Evolutionary conservation across 2,329 filamentous ascomycete genomes (phyloP).

Genomic region (Pseudopithomyces chartarum): DNA sequence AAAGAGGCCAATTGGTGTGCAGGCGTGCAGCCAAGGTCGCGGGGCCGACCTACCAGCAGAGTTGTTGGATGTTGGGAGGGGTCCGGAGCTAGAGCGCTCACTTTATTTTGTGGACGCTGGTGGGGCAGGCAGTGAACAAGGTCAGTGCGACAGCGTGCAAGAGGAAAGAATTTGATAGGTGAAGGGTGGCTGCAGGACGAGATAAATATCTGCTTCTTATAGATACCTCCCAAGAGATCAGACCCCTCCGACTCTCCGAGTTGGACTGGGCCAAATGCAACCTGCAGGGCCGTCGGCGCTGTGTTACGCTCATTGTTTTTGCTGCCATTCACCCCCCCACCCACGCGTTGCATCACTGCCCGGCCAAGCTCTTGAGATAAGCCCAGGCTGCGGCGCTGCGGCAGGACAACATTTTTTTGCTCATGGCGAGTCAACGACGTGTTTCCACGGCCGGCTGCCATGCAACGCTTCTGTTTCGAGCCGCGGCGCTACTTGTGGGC

Average conservation of each 20-base stretch:
- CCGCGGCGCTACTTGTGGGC: conserved; percentile 7
- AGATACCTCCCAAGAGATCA: neutral
- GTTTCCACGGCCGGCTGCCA: conserved; percentile 4
- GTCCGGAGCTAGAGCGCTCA: conserved; percentile 14
- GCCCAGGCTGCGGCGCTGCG: neutral
- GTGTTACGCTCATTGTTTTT: conserved; percentile 16
- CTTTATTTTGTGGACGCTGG: conserved; percentile 16
- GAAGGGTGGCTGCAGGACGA: neutral
- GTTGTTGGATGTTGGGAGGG: conserved; percentile 17
- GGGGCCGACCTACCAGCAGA: conserved; percentile 6
- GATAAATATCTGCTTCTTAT: conserved; percentile 11
- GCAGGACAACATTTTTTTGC: conserved; percentile 5
- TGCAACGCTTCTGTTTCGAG: conserved; percentile 5
- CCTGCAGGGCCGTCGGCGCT: neutral
- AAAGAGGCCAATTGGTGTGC: neutral
- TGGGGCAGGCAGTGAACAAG: conserved; percentile 7
- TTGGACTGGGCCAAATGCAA: neutral
- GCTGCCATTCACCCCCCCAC: conserved; percentile 9
- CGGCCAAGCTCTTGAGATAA: conserved; percentile 13
- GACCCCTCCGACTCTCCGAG: neutral
- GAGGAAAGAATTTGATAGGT: conserved; percentile 9
- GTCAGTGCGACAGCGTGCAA: conserved; percentile 9
- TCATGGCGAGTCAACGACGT: conserved; percentile 1
- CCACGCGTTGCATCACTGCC: conserved; percentile 15
- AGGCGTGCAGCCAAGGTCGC: neutral